Evolutionary conservation across 75 land plant species (phyloP).

Genomic region (Cryptomeria japonica): DNA sequence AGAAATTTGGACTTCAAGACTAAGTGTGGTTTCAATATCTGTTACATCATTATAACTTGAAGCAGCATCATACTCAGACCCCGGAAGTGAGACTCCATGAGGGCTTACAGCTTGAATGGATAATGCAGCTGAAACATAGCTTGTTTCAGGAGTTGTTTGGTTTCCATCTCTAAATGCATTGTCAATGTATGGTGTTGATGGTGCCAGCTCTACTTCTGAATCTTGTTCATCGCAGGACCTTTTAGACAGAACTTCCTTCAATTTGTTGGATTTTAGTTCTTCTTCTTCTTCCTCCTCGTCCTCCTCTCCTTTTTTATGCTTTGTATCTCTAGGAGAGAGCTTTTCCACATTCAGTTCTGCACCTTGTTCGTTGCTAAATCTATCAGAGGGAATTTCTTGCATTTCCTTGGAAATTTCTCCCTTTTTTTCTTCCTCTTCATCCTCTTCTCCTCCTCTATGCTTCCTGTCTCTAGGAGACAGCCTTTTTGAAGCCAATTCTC

Average conservation of each 20-base stretch:
- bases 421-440: neutral
- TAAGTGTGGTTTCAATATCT: neutral
- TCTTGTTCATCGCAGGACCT: neutral
- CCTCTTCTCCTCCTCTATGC: neutral
- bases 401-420: neutral
- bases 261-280: neutral
- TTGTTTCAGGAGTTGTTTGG: neutral
- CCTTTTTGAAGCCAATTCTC: neutral
- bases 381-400: neutral
- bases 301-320: neutral
- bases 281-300: neutral
- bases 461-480: neutral
- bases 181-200: neutral
- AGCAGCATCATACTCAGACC: neutral
- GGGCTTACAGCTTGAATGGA: neutral
- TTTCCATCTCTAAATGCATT: neutral
- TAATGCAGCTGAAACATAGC: neutral
- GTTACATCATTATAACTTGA: neutral
- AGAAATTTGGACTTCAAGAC: slow-evolving; percentile 3
- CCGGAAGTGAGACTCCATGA: neutral
- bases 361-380: neutral
- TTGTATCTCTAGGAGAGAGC: neutral
- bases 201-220: neutral
- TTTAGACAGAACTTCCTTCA: neutral
- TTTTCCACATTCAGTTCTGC: neutral